Percentiles rank a stretch among this genome's conserved stretches.
phyloP scores from a whole-genome alignment of 345 rosid genomes.

The Ceriops zippeliana region DNA sequence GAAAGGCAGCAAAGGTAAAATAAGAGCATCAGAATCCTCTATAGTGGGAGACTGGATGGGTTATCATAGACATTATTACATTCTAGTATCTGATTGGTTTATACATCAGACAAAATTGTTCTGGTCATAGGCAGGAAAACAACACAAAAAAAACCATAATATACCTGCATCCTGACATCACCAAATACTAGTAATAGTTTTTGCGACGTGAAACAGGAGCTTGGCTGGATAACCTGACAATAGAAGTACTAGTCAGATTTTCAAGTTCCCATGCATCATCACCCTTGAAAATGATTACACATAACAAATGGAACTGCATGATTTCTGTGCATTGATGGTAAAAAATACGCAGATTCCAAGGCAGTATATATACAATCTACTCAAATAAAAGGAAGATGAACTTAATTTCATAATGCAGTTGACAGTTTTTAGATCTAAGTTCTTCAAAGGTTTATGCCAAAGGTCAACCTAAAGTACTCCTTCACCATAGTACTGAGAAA shows the following conservation, averaged over 20 bases:
- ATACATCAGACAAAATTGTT: conserved; percentile 32
- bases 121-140: conserved; percentile 15
- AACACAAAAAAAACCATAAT: conserved; percentile 22
- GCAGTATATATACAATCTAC: too few relatives aligned
- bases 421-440: too few relatives aligned
- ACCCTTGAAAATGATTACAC: conserved; percentile 2
- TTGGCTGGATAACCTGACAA: conserved; percentile 86
- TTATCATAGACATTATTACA: conserved; percentile 42
- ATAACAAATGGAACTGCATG: neutral
- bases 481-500: neutral
- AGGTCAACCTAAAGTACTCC: neutral
- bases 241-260: conserved; percentile 38
- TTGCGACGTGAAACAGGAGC: conserved; percentile 74
- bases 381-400: too few relatives aligned
- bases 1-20: conserved; percentile 72
- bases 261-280: conserved; percentile 15
- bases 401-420: too few relatives aligned
- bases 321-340: neutral
- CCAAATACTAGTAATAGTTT: conserved; percentile 63
- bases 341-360: neutral
- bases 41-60: conserved; percentile 52
- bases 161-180: conserved; percentile 50
- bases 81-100: conserved; percentile 23
- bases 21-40: conserved; percentile 71
- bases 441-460: too few relatives aligned